phyloP scores from a whole-genome alignment of 768 basidiomycete genomes.

The Pisolithus orientalis region DNA sequence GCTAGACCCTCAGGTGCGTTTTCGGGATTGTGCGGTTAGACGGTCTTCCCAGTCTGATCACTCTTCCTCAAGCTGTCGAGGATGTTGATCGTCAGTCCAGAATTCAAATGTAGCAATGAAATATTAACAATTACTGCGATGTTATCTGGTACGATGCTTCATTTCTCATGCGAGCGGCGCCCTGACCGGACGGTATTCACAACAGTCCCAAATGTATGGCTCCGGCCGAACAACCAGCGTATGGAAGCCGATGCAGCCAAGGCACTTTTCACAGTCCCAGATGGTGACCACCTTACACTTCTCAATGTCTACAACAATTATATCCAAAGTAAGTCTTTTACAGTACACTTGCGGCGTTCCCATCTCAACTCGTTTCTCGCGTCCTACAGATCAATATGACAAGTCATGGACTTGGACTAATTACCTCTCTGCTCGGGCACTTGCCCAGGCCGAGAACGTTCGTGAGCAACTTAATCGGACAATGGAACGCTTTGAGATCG shows the following conservation, averaged over 20 bases:
- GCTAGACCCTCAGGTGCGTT: slow-evolving; percentile 85
- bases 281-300: slow-evolving; percentile 93
- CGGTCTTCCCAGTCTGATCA: not conserved
- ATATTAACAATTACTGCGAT: slow-evolving; percentile 93
- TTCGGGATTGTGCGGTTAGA: not conserved
- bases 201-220: slow-evolving; percentile 84
- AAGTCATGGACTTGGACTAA: slow-evolving; percentile 89
- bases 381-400: slow-evolving; percentile 58
- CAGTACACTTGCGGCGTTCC: not conserved
- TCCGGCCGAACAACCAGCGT: slow-evolving; percentile 81
- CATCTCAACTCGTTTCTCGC: not conserved
- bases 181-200: not conserved
- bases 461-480: slow-evolving; percentile 80
- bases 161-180: not conserved
- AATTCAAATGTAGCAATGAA: slow-evolving; percentile 95
- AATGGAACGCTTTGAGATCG: slow-evolving; percentile 89
- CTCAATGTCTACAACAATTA: slow-evolving; percentile 96
- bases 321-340: slow-evolving; percentile 54
- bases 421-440: slow-evolving; percentile 76
- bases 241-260: slow-evolving; percentile 94
- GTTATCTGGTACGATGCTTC: slow-evolving; percentile 65
- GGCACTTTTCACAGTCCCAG: slow-evolving; percentile 80
- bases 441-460: slow-evolving; percentile 91
- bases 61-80: slow-evolving; percentile 56
- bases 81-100: slow-evolving; percentile 89